Percentiles rank a stretch among this genome's conserved stretches.
These are phyloP conservation scores for Thuja plicata DNA, from an alignment of 83 land plant genomes.

Conservation along the genomic window DNA sequence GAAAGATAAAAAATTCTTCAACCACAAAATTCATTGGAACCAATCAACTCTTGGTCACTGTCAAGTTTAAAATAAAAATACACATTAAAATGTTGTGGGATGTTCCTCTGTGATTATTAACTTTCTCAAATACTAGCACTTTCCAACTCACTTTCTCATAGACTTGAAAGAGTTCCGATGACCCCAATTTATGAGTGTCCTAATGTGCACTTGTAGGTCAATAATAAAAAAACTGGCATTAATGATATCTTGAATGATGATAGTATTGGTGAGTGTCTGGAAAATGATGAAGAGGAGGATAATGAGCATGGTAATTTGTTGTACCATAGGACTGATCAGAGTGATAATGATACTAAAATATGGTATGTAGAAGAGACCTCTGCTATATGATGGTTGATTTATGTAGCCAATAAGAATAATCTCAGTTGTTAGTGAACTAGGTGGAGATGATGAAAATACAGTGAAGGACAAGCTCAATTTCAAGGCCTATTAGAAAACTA, in stretches of 20 bases:
- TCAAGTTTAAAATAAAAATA: no score
- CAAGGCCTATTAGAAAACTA: conserved; percentile 4
- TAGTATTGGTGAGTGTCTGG: not conserved
- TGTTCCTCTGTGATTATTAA: no score
- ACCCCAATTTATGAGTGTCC: conserved; percentile 34
- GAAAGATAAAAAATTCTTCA: no score
- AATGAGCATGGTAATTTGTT: not conserved
- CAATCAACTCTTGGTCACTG: no score
- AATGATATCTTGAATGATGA: not conserved
- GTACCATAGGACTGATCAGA: not conserved
- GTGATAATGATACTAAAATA: conserved; percentile 14
- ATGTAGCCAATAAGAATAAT: not conserved
- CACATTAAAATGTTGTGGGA: no score
- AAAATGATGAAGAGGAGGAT: not conserved
- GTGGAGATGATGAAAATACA: not conserved
- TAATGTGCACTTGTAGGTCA: not conserved
- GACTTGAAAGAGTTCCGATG: conserved; percentile 72
- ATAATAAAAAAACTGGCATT: not conserved
- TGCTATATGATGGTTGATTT: conserved; percentile 40
- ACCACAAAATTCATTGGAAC: no score
- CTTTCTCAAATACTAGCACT: no score
- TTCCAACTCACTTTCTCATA: conserved; percentile 84
- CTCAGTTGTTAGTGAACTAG: not conserved
- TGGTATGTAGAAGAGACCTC: conserved; percentile 17
- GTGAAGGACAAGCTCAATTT: conserved; percentile 3